Evolutionary conservation across 2,329 filamentous ascomycete genomes (phyloP), one percentile per base, ranked within the genome.

Genomic region (Drechslerella coelobrocha): DNA sequence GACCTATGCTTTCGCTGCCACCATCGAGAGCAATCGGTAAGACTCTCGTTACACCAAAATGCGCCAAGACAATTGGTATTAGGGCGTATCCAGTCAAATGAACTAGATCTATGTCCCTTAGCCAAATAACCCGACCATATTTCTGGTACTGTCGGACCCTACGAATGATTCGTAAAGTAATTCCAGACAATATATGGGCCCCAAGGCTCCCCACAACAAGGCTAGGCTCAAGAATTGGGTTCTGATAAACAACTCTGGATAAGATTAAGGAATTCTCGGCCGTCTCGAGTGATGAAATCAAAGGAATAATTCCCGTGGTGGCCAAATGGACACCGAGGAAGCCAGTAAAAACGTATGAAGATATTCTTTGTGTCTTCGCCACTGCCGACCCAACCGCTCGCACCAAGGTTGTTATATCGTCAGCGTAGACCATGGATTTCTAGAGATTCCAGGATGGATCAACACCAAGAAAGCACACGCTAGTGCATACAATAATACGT

Each of bases 241-340:
- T 92, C 79, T 97, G 93, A 81, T 97, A 97, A 78, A 94, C 87
- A 52, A 95, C 92, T 72, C 93, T 87, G 26, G 92, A 92, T 78
- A 96, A 90, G 73, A 97, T 88, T 52, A 97, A 87, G 79, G 92
- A 96, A 53, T 87, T 87, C 78, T 97, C 92, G 69, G 89, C 89
- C 56, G 86, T 84, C 7, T 88, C 81, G 5, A 94, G 85, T 48
- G 89, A 91, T 41, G 89, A 91, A 53, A 88, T 75, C 37, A 94
- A 85, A 0, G 91, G 92, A 73, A 95, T 88, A 45, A 96, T 78
- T 6, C 90, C 90, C 31, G 91, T 93, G 75, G 92, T 96, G 76
- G 87, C 83, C 72, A 94, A 82, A 80, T 96, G 92, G 63, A 94
- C 83, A 27, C 86, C 83, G 31, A 88, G 84, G 81, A 93, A 96